A percentile compares a stretch with the other conserved stretches of the same genome.
These are phyloP conservation scores for Penicillium crustosum DNA, from an alignment of 2,329 filamentous ascomycete genomes.

Conservation along the genomic window DNA sequence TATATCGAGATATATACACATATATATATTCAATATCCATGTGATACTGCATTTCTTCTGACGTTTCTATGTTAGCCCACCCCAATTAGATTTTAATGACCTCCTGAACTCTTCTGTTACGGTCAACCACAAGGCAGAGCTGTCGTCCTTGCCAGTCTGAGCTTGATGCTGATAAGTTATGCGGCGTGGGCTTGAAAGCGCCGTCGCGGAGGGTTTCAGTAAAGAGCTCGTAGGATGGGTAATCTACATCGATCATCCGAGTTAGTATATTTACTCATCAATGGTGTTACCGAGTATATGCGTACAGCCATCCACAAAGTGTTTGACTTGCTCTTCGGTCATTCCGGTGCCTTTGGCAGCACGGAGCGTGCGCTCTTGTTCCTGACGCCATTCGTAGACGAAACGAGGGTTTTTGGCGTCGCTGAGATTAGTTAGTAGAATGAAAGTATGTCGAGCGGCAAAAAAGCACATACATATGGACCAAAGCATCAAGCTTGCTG, in stretches of 20 bases:
- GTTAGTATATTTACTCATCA: not conserved
- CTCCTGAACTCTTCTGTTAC: conserved; percentile 60
- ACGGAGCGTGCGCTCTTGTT: conserved; percentile 75
- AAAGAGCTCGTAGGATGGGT: conserved; percentile 71
- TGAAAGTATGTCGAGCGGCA: not conserved
- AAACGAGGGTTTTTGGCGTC: conserved; percentile 71
- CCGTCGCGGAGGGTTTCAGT: conserved; percentile 60
- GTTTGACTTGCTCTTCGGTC: conserved; percentile 74
- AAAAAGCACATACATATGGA: conserved; percentile 56
- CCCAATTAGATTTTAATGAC: conserved; percentile 50
- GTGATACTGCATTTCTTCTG: not conserved
- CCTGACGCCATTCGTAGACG: conserved; percentile 79
- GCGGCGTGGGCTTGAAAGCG: conserved; percentile 48
- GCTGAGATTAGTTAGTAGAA: conserved; percentile 28
- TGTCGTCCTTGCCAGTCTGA: conserved; percentile 53
- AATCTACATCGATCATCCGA: conserved; percentile 46
- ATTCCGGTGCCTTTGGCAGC: conserved; percentile 70
- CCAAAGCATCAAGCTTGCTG: conserved; percentile 60
- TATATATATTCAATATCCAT: not conserved
- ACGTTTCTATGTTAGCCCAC: too few species aligned
- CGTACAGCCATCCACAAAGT: conserved; percentile 69
- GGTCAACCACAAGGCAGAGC: conserved; percentile 61
- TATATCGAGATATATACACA: not conserved
- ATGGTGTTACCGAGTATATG: conserved; percentile 16
- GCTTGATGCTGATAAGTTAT: conserved; percentile 18